Percentiles rank a stretch among this genome's conserved stretches.
phyloP scores from a whole-genome alignment of 495 filamentous ascomycete genomes.

The Aspergillus ellipticus region DNA sequence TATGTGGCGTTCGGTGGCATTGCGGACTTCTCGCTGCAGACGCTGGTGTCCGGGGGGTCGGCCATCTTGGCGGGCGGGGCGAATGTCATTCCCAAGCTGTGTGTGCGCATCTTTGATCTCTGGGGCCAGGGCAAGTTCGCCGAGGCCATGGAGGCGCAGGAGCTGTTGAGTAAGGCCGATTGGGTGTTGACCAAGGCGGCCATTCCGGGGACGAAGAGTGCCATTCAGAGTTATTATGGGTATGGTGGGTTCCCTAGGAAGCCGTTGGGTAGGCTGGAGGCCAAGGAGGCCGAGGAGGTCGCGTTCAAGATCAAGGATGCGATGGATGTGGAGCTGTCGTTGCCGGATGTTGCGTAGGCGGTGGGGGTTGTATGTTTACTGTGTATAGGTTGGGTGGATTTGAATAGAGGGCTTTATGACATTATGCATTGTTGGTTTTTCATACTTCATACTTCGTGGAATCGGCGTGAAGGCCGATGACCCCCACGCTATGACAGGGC shows the following conservation, averaged over 20 bases:
- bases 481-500: not conserved
- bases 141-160: slow-evolving; percentile 71
- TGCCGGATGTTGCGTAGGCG: slow-evolving; percentile 36
- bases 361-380: not conserved
- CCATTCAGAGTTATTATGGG: slow-evolving; percentile 78
- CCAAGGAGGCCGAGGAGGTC: slow-evolving; percentile 51
- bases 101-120: slow-evolving; percentile 76
- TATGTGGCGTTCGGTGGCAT: slow-evolving; percentile 90
- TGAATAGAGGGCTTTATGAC: too few relatives aligned
- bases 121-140: slow-evolving; percentile 68
- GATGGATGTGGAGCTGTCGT: slow-evolving; percentile 59
- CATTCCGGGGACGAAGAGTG: slow-evolving; percentile 81
- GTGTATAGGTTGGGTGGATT: not conserved
- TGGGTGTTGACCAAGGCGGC: slow-evolving; percentile 85
- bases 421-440: too few relatives aligned
- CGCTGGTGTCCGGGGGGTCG: slow-evolving; percentile 71
- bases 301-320: slow-evolving; percentile 65
- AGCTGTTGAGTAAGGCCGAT: slow-evolving; percentile 67
- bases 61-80: slow-evolving; percentile 86
- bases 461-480: not conserved
- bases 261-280: slow-evolving; percentile 63
- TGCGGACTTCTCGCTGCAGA: slow-evolving; percentile 84
- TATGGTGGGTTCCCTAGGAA: slow-evolving; percentile 77
- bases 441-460: too few relatives aligned
- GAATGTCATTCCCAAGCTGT: slow-evolving; percentile 80